phyloP scores from a whole-genome alignment of 805 yeast genomes.

The Wickerhamiella domercqiae region DNA sequence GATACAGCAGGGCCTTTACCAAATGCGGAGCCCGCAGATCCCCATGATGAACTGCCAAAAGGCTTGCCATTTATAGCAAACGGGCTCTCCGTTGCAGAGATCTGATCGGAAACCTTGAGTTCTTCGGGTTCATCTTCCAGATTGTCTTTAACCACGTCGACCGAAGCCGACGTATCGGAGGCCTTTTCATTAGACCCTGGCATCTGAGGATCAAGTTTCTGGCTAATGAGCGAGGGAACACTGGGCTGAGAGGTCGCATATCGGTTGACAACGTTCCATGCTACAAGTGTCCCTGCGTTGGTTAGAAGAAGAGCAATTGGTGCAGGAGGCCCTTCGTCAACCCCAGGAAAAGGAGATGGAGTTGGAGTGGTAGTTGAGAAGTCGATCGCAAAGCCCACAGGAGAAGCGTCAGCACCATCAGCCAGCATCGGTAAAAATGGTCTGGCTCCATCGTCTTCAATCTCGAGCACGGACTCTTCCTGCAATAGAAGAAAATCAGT shows the following conservation, averaged over 20 bases:
- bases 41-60: neutral
- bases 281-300: conserved; percentile 14
- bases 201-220: conserved; percentile 1
- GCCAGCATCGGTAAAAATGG: conserved; percentile 13
- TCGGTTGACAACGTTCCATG: conserved; percentile 12
- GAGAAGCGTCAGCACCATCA: conserved; percentile 11
- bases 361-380: conserved; percentile 1
- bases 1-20: neutral
- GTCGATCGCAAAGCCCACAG: conserved; percentile 13
- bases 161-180: neutral
- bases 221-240: too few relatives aligned
- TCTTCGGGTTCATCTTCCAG: too few relatives aligned
- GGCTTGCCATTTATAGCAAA: too few relatives aligned
- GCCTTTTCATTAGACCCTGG: neutral
- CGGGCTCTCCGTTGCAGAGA: too few relatives aligned
- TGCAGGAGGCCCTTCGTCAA: conserved; percentile 4
- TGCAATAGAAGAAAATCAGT: conserved; percentile 7
- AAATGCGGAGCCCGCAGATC: neutral
- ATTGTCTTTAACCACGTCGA: neutral
- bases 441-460: conserved; percentile 6
- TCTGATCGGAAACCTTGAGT: too few relatives aligned
- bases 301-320: conserved; percentile 15
- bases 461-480: conserved; percentile 1
- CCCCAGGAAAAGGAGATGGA: conserved; percentile 8
- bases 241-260: conserved; percentile 3